phyloP scores from a whole-genome alignment of 2,329 filamentous ascomycete species.

The Pseudogymnoascus sp. region DNA sequence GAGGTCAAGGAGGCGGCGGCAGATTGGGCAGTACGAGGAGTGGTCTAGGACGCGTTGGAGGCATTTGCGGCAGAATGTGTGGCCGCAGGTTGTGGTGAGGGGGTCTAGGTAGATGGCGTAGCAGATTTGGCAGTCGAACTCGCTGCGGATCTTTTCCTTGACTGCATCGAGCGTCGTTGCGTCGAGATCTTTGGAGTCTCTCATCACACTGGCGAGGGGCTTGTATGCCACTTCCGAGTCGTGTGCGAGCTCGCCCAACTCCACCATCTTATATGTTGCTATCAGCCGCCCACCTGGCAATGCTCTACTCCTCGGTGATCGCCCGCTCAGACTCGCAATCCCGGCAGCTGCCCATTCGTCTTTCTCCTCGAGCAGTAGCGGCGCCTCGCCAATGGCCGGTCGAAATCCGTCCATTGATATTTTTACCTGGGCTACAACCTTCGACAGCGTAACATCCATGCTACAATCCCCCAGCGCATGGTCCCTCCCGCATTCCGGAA shows the following conservation, averaged over 20 bases:
- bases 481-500: constrained; percentile 56
- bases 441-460: constrained; percentile 68
- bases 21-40: constrained; percentile 71
- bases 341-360: constrained; percentile 37
- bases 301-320: constrained; percentile 29
- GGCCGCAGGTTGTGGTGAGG: constrained; percentile 76
- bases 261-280: constrained; percentile 60
- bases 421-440: constrained; percentile 51
- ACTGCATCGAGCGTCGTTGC: constrained; percentile 47
- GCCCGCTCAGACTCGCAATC: constrained; percentile 34
- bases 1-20: constrained; percentile 56
- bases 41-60: constrained; percentile 70
- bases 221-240: constrained; percentile 49
- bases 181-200: constrained; percentile 34
- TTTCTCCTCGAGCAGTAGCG: constrained; percentile 34
- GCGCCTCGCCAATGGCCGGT: constrained; percentile 26
- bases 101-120: constrained; percentile 76
- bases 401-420: constrained; percentile 27
- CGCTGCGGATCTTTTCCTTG: constrained; percentile 54
- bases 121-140: constrained; percentile 85
- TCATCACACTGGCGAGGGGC: constrained; percentile 21
- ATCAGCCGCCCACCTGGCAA: constrained; percentile 53
- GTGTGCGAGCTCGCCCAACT: constrained; percentile 51
- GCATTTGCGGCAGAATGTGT: constrained; percentile 81
- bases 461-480: constrained; percentile 73